Conservation (phyloP, 345 rosid species). For the Citrus australasica region DNA sequence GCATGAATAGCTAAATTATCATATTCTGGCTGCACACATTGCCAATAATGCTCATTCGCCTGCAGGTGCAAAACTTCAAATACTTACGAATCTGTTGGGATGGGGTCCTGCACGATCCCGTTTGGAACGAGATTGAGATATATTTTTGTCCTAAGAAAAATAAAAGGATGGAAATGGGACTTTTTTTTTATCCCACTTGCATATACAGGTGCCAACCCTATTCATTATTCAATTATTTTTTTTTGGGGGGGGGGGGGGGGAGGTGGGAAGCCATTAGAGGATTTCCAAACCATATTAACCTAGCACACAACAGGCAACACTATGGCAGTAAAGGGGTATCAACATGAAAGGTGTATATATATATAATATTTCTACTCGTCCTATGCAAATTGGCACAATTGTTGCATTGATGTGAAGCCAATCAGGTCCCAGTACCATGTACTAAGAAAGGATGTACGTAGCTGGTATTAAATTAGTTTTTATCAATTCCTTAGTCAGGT, state of each 20-base stretch:
- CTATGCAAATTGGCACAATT: background rate
- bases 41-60: background rate
- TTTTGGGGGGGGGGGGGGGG: too few species aligned
- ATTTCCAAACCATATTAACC: background rate
- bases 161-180: too few species aligned
- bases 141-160: too few species aligned
- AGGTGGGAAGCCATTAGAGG: background rate
- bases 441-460: background rate
- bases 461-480: background rate
- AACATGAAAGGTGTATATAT: background rate
- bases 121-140: too few species aligned
- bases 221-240: background rate
- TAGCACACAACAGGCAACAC: background rate
- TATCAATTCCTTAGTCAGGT: background rate
- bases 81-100: too few species aligned
- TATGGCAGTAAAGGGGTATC: background rate
- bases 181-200: too few species aligned
- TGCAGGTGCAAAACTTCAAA: background rate
- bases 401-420: background rate
- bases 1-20: background rate
- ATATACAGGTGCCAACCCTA: too few species aligned
- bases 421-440: background rate
- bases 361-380: background rate
- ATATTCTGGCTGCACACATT: background rate
- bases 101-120: too few species aligned